Evolutionary conservation across 306 rosid genomes (phyloP), one percentile per base, ranked within the genome.

Genomic region (Cercis canadensis): DNA sequence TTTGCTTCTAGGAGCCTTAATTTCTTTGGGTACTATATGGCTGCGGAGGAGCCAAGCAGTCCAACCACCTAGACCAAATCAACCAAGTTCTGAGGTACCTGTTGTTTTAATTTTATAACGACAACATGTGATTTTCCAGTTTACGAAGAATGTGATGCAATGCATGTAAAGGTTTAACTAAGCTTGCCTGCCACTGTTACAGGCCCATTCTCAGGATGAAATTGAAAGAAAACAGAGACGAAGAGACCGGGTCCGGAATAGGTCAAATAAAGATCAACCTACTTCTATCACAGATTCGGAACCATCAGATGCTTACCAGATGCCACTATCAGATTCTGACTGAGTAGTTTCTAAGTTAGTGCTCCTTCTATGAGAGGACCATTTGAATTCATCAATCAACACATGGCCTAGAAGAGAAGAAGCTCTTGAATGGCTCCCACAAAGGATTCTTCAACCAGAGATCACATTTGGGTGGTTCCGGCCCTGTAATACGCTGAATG

Each of bases 1-100:
- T 65, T 75, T 94, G 78, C 96, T 94, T 81, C 86, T 94, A 57
- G 92, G 81, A 18, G 92, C 97, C 47, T 81, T 94, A 54, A 53
- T 86, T 81, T 86, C 96, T 73, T 70, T 90, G 9, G 96, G 91
- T 57, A 61, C 85, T 69, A 86, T 84, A 57, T 91, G 97, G 96
- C 79, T 94, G 69, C 75, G 81, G 63, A 84, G 92, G 67, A 84
- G 85, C 81, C 99, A 83, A 79, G 84, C 73, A 68, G 75, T 66
- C 75, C 73, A 29, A 41, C 52, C 51, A 51, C 52, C 85, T 41
- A 67, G 59, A 59, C 24, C 84, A 44, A 79, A 72, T 62, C 80
- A 78, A 62, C 80, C 88, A 36, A 60, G 57, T 64, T 69, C 89
- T 47, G 49, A 66, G 82, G 99, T 91, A 82, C 72, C 60, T 65